Conservation (phyloP, 805 yeast species). For the Brettanomyces bruxellensis region DNA sequence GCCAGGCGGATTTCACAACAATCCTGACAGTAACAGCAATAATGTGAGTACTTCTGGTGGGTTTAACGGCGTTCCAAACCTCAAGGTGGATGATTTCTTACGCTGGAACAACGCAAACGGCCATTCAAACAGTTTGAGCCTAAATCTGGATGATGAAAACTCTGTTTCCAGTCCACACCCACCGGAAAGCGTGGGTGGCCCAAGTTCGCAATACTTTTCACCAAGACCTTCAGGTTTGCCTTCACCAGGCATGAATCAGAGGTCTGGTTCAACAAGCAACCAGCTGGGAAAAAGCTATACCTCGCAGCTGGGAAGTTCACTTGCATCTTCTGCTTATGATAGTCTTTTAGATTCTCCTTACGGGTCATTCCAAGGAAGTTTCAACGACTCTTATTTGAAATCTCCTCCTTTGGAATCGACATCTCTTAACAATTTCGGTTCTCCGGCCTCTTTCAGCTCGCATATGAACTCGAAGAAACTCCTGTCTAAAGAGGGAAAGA, state of each 20-base stretch:
- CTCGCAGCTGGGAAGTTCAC: slow-evolving; percentile 23
- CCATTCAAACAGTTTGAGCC: background rate
- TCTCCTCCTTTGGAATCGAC: slow-evolving; percentile 28
- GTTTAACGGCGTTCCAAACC: no score
- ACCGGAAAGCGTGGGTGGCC: background rate
- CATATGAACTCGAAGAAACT: slow-evolving; percentile 27
- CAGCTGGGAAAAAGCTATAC: slow-evolving; percentile 19
- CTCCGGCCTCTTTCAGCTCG: slow-evolving; percentile 25
- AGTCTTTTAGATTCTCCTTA: slow-evolving; percentile 27
- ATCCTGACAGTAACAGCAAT: no score
- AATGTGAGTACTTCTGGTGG: no score
- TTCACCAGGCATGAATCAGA: slow-evolving; percentile 1
- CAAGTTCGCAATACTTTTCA: slow-evolving; percentile 19
- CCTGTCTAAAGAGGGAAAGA: slow-evolving; percentile 55
- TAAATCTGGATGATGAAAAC: slow-evolving; percentile 1
- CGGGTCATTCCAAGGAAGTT: slow-evolving; percentile 24
- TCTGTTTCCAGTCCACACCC: slow-evolving; percentile 2
- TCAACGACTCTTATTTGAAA: slow-evolving; percentile 21
- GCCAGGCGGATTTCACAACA: no score
- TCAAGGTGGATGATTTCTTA: slow-evolving; percentile 1
- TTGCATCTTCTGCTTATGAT: slow-evolving; percentile 28
- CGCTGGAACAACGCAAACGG: background rate
- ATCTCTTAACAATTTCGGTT: slow-evolving; percentile 22
- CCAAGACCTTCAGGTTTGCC: slow-evolving; percentile 8
- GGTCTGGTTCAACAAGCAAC: slow-evolving; percentile 17